Evolutionary conservation across 495 filamentous ascomycete genomes (phyloP), one percentile per base, ranked within the genome.

Genomic region (Lasiosphaeriaceae sp.): DNA sequence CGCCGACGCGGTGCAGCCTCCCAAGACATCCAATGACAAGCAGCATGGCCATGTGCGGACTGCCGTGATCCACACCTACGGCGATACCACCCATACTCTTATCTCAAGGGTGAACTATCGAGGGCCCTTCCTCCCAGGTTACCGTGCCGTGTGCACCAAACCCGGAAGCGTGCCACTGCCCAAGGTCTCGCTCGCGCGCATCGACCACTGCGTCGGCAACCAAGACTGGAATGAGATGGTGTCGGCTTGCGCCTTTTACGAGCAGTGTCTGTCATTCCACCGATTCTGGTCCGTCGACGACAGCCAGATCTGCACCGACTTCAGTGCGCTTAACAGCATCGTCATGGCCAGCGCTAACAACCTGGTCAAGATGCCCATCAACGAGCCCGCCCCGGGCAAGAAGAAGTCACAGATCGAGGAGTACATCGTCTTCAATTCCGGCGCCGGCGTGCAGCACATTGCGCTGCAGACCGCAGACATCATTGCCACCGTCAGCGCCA

Each of bases 241-340:
- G 23, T 79, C 81, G 34, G 84, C 87, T 29, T 96, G 92, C 73
- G 86, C 85, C 56, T 95, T 90, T 72, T 97, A 97, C 74, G 91
- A 96, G 72, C 81, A 84, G 50, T 86, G 83, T 50, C 86, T 96
- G n/a, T 85, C 86, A 37, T 96, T 96, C 83, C 90, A 94, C 72
- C 87, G 91, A 43, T 96, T 97, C 82, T 96, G 92, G 91, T 87
- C 82, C 35, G 90, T 96, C 31, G 92, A 96, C 68, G 92, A 96
- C 73, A 86, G 77, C 57, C 79, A 91, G 59, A 89, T 96, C 66
- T 89, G 83, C 79, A 95, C 90, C 66, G 90, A 94, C 60, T 96
- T 86, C 80, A 90, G 86, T 14, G 89, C 92, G 4, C 77, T 96
- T 23, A 87, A 85, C 67, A 87, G 82, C 63, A 83, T 96, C 60